Evolutionary conservation across 257 asterid genomes (phyloP).

Genomic region (Solanum neorickii): DNA sequence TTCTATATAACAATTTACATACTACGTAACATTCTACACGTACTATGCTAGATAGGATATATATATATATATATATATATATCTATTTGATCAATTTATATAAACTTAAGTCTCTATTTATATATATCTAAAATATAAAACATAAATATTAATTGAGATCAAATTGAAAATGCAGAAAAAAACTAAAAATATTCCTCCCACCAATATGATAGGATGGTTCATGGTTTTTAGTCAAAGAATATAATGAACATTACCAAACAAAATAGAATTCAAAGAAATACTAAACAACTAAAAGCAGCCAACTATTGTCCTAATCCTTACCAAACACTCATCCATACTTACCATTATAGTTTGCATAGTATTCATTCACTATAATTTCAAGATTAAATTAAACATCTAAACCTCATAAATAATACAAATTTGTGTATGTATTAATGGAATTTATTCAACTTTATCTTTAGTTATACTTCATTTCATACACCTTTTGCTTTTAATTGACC

Average conservation of each 20-base stretch:
- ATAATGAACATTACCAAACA: neutral
- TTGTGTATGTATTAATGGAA: neutral
- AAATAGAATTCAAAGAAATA: neutral
- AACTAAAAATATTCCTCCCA: neutral
- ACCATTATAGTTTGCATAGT: neutral
- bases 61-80: too few relatives aligned
- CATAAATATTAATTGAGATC: too few relatives aligned
- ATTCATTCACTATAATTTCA: neutral
- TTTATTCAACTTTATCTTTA: neutral
- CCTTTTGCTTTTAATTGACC: neutral
- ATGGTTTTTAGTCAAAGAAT: neutral
- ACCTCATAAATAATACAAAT: neutral
- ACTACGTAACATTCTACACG: rapidly evolving
- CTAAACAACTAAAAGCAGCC: neutral
- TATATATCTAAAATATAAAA: too few relatives aligned
- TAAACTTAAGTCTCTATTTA: too few relatives aligned
- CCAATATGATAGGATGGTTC: neutral
- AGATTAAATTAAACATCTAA: neutral
- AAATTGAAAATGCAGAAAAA: rapidly evolving
- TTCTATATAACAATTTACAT: neutral
- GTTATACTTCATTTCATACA: neutral
- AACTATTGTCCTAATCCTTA: neutral
- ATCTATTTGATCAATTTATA: too few relatives aligned
- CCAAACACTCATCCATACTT: neutral
- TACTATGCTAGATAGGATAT: too few relatives aligned